Percentiles rank a stretch among this genome's conserved stretches.
These are phyloP conservation scores for Gnomoniopsis sp. DNA, from an alignment of 2,329 filamentous ascomycete species.

Conservation along the genomic window DNA sequence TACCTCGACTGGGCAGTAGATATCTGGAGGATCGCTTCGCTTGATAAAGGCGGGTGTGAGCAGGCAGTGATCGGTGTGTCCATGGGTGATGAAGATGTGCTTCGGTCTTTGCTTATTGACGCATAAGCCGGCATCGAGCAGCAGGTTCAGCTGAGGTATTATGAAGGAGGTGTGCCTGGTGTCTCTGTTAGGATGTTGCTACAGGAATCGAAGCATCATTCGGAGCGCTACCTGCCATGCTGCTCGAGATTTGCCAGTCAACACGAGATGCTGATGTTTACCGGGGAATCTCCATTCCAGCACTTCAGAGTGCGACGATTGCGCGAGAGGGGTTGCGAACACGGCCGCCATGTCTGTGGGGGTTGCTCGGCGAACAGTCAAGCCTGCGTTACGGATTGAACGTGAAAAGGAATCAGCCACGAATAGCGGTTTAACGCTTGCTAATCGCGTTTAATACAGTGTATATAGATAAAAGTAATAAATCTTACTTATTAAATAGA, in stretches of 20 bases:
- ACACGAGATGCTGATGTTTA: constrained; percentile 37
- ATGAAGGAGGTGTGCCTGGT: constrained; percentile 49
- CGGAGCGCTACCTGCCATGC: too few relatives aligned
- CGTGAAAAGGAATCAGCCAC: too few relatives aligned
- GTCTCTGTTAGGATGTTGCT: too few relatives aligned
- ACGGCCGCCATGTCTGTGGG: constrained; percentile 12
- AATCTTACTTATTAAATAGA: too few relatives aligned
- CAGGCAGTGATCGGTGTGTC: constrained; percentile 45
- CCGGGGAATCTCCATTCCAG: constrained; percentile 44
- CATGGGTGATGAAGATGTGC: constrained; percentile 48
- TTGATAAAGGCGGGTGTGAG: constrained; percentile 41
- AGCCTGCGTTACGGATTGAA: too few relatives aligned
- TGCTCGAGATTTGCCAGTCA: constrained; percentile 45
- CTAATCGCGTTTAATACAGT: too few relatives aligned
- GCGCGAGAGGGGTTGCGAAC: constrained; percentile 42
- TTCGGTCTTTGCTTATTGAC: constrained; percentile 44
- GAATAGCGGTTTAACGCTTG: background rate
- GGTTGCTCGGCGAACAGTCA: too few relatives aligned
- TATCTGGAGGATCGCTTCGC: constrained; percentile 41
- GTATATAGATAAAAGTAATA: too few relatives aligned
- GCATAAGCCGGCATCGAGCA: constrained; percentile 45
- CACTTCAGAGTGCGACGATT: constrained; percentile 40
- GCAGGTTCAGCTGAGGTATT: constrained; percentile 45
- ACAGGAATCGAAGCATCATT: too few relatives aligned
- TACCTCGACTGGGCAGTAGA: constrained; percentile 42